Evolutionary conservation across 2,329 filamentous ascomycete genomes (phyloP).

Genomic region (Penicillium hesseltinei): DNA sequence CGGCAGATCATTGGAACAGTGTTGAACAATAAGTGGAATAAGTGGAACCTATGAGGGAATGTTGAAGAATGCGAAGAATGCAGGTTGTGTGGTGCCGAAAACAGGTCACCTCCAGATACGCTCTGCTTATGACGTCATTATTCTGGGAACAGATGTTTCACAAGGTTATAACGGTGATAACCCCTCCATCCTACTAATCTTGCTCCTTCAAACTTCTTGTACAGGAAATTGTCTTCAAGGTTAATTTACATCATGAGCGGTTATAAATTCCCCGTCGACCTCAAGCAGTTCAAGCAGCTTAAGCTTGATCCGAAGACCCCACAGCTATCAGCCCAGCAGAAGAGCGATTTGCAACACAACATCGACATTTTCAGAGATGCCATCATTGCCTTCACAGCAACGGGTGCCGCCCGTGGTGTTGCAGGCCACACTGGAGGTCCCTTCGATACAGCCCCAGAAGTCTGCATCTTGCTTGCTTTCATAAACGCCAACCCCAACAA

Average conservation of each 20-base stretch:
- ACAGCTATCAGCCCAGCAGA: constrained; percentile 37
- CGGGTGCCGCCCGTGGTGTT: constrained; percentile 39
- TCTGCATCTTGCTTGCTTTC: constrained; percentile 40
- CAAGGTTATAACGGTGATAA: not conserved
- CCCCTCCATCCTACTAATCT: not conserved
- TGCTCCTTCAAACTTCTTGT: not conserved
- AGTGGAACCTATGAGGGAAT: not conserved
- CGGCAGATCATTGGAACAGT: not conserved
- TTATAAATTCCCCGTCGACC: constrained; percentile 33
- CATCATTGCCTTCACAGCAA: constrained; percentile 41
- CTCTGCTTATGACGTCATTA: constrained; percentile 4
- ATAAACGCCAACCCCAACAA: constrained; percentile 35
- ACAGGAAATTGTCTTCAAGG: not conserved
- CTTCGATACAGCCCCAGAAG: constrained; percentile 42
- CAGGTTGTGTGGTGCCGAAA: not conserved
- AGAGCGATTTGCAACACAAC: constrained; percentile 38
- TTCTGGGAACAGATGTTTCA: not conserved
- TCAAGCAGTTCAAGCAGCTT: constrained; percentile 37
- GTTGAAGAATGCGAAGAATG: not conserved
- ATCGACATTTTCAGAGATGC: constrained; percentile 42
- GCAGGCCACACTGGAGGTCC: constrained; percentile 42
- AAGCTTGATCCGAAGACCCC: constrained; percentile 35
- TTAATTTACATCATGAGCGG: constrained; percentile 8
- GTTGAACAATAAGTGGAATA: not conserved
- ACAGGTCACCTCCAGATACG: constrained; percentile 1